Evolutionary conservation across 1,139 yeast genomes (phyloP), one percentile per base, ranked within the genome.

Genomic region (Suhomyces terraborum): DNA sequence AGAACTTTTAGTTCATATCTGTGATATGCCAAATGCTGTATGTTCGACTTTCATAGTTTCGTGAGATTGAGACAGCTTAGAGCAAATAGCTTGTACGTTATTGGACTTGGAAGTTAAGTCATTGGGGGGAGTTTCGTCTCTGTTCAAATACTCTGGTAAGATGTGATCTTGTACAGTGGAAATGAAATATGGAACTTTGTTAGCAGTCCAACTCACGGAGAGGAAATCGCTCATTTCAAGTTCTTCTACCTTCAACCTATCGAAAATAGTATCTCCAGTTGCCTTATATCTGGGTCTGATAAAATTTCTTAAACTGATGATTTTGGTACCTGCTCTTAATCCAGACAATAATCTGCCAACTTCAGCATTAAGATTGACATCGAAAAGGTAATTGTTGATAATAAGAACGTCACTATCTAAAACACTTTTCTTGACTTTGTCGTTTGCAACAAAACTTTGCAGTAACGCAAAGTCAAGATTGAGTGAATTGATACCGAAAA

Each of bases 201-300:
- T 83, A 25, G 86, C 86, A 0, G 96, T 88, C 97, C 97, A 89
- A 44, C 95, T 85, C 12, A 89, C 96, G 22, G 89, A 67, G 41
- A 69, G 75, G 49, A 80, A 80, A 38, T 80, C 79, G 33, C 81
- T 80, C 66, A 88, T 82, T 43, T 78, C 81, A 49, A 71, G 79
- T 51, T 77, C 79, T 47, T 80, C 80, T 3, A 88, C 91, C 30
- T 70, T 66, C 43, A 88, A 69, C 52, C 82, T 72, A 55, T 84
- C 88, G 49, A 88, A 67, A 3, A 71, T 56, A 9, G 88, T 78
- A 24, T 79, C 85, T 4, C 76, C 69, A 30, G 78, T 73, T 9
- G 75, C 75, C 59, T 75, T 73, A 48, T 84, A 71, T 38, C 77
- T 65, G 6, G 81, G 80, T 21, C 80, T 75, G 10, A 84, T 84